Evolutionary conservation across 192 early-diverging fungal species (phyloP).

Genomic region (Radiomyces spectabilis): DNA sequence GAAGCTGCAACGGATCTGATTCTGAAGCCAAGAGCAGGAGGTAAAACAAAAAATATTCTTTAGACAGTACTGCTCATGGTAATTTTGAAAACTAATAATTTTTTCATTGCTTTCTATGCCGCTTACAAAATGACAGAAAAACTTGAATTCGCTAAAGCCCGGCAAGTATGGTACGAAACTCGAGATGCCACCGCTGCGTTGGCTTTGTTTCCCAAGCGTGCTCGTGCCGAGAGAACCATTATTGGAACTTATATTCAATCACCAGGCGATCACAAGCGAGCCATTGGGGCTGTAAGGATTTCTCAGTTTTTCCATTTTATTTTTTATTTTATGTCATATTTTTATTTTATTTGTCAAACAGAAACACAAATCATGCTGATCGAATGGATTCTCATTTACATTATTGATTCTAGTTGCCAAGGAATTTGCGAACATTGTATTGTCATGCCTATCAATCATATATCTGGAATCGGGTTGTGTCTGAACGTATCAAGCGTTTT

Average conservation of each 20-base stretch:
- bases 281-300: conserved; percentile 53
- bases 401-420: conserved; percentile 55
- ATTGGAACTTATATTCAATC: conserved; percentile 4
- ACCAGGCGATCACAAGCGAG: conserved; percentile 44
- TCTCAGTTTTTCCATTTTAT: no score
- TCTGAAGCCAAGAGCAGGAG: conserved; percentile 70
- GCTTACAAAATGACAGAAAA: conserved; percentile 57
- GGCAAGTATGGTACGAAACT: conserved; percentile 58
- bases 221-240: conserved; percentile 55
- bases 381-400: neutral
- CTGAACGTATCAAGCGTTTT: conserved; percentile 60
- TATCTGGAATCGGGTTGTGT: conserved; percentile 86
- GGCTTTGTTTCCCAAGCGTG: conserved; percentile 55
- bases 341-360: neutral
- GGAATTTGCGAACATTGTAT: conserved; percentile 87
- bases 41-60: conserved; percentile 19
- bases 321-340: neutral
- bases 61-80: neutral
- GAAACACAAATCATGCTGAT: neutral
- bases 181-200: conserved; percentile 55
- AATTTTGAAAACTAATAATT: no score
- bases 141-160: conserved; percentile 51
- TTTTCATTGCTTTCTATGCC: neutral
- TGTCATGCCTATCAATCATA: conserved; percentile 94
- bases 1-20: conserved; percentile 69